Evolutionary conservation across 108 stramenopile genomes (phyloP).

Genomic region (Asterionellopsis glacialis): DNA sequence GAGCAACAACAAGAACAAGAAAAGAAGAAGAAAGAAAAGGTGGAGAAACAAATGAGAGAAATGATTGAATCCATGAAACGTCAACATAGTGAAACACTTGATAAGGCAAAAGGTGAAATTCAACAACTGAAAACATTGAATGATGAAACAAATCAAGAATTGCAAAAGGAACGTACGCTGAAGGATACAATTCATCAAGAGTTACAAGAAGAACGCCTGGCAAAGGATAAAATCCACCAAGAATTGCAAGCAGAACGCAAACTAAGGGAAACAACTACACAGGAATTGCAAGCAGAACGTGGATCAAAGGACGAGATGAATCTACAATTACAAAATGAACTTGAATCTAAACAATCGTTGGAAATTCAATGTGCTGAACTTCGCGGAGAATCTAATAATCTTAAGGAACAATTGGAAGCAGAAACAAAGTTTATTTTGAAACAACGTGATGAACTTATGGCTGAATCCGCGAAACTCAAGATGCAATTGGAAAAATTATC

Average conservation of each 20-base stretch:
- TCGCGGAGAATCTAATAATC: not conserved
- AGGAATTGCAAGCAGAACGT: not conserved
- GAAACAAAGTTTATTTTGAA: constrained; percentile 1
- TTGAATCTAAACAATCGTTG: too few species aligned
- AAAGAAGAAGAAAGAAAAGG: not conserved
- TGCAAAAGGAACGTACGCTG: not conserved
- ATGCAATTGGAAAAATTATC: too few species aligned
- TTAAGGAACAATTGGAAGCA: not conserved
- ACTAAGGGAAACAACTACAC: not conserved
- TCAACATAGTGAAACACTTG: not conserved
- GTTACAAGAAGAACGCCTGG: not conserved
- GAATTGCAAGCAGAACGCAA: not conserved
- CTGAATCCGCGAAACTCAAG: too few species aligned
- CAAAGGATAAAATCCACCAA: not conserved
- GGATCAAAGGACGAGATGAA: too few species aligned
- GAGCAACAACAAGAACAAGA: not conserved
- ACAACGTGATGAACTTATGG: too few species aligned
- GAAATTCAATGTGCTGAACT: too few species aligned
- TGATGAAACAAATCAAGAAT: not conserved
- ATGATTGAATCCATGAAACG: not conserved
- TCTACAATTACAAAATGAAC: too few species aligned
- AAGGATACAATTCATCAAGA: not conserved
- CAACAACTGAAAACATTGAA: not conserved
- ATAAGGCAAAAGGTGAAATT: not conserved
- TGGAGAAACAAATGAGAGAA: not conserved